Evolutionary conservation across 2,329 filamentous ascomycete genomes (phyloP).

Genomic region (Rhynchosporium secalis): DNA sequence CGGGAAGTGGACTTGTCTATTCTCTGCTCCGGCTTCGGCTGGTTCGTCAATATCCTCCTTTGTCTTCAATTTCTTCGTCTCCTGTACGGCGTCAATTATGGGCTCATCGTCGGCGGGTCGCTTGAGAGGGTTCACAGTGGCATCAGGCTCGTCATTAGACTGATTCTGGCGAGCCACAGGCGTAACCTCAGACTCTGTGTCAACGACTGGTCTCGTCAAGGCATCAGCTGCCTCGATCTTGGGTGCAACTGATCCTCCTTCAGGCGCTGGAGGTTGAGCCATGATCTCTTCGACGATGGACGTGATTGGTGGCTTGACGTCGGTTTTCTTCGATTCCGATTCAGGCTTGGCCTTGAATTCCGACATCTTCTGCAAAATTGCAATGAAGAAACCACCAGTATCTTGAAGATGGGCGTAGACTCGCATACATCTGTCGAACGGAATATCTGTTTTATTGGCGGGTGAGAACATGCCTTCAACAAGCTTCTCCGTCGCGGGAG

Average conservation of each 20-base stretch:
- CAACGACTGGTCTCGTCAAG: slow-evolving; percentile 29
- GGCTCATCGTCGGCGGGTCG: slow-evolving; percentile 38
- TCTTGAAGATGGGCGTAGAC: slow-evolving; percentile 95
- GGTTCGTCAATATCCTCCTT: slow-evolving; percentile 37
- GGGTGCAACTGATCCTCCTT: slow-evolving; percentile 35
- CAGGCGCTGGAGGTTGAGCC: slow-evolving; percentile 37
- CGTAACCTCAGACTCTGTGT: slow-evolving; percentile 37
- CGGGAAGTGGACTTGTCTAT: slow-evolving; percentile 40
- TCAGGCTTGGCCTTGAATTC: slow-evolving; percentile 81
- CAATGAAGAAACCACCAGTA: slow-evolving; percentile 97
- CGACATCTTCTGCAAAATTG: slow-evolving; percentile 85
- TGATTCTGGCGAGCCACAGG: slow-evolving; percentile 40
- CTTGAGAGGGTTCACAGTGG: slow-evolving; percentile 38
- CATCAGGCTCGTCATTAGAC: slow-evolving; percentile 30
- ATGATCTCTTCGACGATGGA: slow-evolving; percentile 46
- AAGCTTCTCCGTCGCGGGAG: slow-evolving; percentile 64
- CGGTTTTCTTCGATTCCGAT: slow-evolving; percentile 53
- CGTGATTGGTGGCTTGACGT: slow-evolving; percentile 42
- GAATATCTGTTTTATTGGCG: slow-evolving; percentile 56
- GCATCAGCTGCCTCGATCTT: slow-evolving; percentile 39
- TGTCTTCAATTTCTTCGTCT: slow-evolving; percentile 51
- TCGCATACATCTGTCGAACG: slow-evolving; percentile 86
- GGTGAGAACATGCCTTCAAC: slow-evolving; percentile 81
- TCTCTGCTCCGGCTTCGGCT: slow-evolving; percentile 31
- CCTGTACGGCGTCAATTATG: slow-evolving; percentile 29